Conservation (phyloP, 1,284 basidiomycete species). For the Leccinum griseonigrum region DNA sequence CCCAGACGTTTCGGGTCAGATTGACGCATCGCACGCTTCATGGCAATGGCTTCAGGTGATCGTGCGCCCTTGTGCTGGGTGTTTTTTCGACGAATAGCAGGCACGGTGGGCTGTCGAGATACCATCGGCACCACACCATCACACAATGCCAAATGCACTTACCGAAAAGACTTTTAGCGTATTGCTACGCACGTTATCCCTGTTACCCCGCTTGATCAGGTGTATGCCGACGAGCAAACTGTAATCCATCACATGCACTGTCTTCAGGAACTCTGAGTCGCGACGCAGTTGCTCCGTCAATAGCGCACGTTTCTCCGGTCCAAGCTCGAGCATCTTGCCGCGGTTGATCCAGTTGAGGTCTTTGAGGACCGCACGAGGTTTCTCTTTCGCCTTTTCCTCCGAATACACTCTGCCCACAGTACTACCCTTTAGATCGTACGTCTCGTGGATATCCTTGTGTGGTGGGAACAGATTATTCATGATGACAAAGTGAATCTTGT, state of each 20-base stretch:
- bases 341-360: slow-evolving; percentile 96
- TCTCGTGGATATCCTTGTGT: slow-evolving; percentile 97
- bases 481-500: slow-evolving; percentile 98
- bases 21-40: slow-evolving; percentile 81
- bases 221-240: slow-evolving; percentile 93
- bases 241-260: slow-evolving; percentile 94
- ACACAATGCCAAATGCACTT: slow-evolving; percentile 28
- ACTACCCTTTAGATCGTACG: slow-evolving; percentile 95
- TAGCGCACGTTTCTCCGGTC: slow-evolving; percentile 90
- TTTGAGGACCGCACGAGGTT: slow-evolving; percentile 89
- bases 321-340: slow-evolving; percentile 77
- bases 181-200: slow-evolving; percentile 86
- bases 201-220: slow-evolving; percentile 87
- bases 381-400: slow-evolving; percentile 79
- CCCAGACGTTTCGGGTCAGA: slow-evolving; percentile 80
- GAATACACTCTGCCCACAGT: slow-evolving; percentile 88
- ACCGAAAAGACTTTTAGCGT: slow-evolving; percentile 93
- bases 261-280: slow-evolving; percentile 84
- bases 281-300: slow-evolving; percentile 87
- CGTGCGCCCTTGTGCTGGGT: slow-evolving; percentile 53
- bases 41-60: slow-evolving; percentile 74
- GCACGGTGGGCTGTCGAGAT: slow-evolving; percentile 58
- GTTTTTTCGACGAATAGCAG: slow-evolving; percentile 52
- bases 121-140: slow-evolving; percentile 5
- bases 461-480: slow-evolving; percentile 99